phyloP scores from a whole-genome alignment of 2,329 filamentous ascomycete species.

The Aspergillus aculeatus region DNA sequence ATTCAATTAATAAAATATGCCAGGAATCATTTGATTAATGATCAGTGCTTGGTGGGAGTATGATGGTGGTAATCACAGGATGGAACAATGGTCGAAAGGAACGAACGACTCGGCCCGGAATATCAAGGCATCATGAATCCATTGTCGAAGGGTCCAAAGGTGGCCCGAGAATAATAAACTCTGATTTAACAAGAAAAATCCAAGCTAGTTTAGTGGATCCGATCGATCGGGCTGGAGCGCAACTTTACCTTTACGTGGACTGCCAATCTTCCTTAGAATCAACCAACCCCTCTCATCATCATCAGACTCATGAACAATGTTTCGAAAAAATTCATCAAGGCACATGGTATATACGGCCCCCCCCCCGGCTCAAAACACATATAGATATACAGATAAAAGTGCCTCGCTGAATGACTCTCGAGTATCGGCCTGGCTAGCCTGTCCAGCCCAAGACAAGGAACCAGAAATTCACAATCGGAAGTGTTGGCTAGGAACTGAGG shows the following conservation, averaged over 20 bases:
- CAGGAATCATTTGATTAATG: too few relatives aligned
- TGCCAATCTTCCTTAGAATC: constrained; percentile 3
- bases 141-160: background rate
- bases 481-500: constrained; percentile 11
- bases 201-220: constrained; percentile 24
- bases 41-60: too few relatives aligned
- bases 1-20: too few relatives aligned
- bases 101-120: background rate
- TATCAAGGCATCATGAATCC: background rate
- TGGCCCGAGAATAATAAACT: constrained; percentile 5
- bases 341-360: background rate
- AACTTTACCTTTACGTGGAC: constrained; percentile 14
- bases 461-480: background rate
- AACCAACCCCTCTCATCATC: background rate
- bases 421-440: background rate
- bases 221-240: constrained; percentile 23
- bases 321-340: background rate
- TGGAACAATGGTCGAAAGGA: background rate
- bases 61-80: background rate
- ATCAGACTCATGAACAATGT: background rate
- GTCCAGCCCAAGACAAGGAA: background rate
- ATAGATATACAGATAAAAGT: background rate
- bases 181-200: constrained; percentile 9
- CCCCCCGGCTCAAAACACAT: background rate
- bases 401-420: background rate